Evolutionary conservation across 257 asterid species (phyloP), one percentile per base, ranked within the genome.

Genomic region (Nicotiana tabacum): DNA sequence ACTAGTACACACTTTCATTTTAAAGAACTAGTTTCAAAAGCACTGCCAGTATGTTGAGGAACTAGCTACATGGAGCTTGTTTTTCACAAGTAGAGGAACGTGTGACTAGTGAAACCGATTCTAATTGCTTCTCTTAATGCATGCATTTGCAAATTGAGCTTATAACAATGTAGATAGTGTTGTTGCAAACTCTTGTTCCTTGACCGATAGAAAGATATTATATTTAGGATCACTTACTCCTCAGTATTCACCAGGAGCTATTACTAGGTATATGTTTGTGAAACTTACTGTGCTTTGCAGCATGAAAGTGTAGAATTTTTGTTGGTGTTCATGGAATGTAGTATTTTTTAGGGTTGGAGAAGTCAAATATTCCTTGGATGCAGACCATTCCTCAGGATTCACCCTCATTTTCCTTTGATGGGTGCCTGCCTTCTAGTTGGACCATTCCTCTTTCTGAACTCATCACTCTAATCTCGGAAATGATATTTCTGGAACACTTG

Each of bases 351-450:
- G 51, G 76, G 7, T 66, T 6, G 7, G 24, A 33, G 76, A 66
- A 33, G 24, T 32, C 76, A 66, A 6, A 66, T 16, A 33, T 32
- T 35, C 48, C 74, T 6, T 32, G 46, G 46, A 30, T 66, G 21
- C 48, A 66, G 48, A 32, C 24, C 24, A 13, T 37, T 77, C 80
- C 32, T 27, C 91, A 92, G 97, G 97, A 84, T 57, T 85, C 95
- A 15, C 87, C 88, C 32, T 87, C 90, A 5, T 92, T 96, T 89
- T 90, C 98, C 85, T 93, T 93, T 66, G 83, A 82, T 66, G 82
- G 81, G 65, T 94, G 99, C 90, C 86, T 93, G 89, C 99, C 99
- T 46, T 88, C 88, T 8, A 98, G 97, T 77, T 91, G 89, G 81
- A 85, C 87, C 16, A 70, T 89, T 67, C 84, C 93, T 66, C 83